Percentiles rank a stretch among this genome's conserved stretches.
These are phyloP conservation scores for Vicia faba DNA, from an alignment of 306 rosid species.

Conservation along the genomic window DNA sequence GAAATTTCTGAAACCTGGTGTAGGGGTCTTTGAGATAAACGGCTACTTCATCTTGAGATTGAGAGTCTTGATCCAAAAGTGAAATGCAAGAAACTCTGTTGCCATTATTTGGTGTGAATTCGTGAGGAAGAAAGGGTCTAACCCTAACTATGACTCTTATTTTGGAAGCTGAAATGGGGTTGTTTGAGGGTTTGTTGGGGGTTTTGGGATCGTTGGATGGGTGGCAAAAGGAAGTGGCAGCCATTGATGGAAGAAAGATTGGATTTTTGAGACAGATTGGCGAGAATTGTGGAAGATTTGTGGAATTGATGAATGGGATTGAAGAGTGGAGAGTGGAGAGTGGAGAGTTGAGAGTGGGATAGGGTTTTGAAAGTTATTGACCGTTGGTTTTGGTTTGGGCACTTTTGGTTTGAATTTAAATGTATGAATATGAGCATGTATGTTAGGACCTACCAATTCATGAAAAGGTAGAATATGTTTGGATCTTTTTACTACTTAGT, in stretches of 20 bases:
- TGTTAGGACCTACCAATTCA: neutral
- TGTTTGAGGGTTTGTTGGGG: constrained; percentile 29
- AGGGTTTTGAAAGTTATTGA: neutral
- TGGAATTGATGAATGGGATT: neutral
- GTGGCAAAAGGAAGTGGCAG: constrained; percentile 19
- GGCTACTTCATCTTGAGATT: constrained; percentile 43
- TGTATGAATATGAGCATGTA: neutral
- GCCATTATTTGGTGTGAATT: constrained; percentile 40
- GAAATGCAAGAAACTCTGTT: constrained; percentile 60
- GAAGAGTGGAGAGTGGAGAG: neutral
- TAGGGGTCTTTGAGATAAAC: constrained; percentile 77
- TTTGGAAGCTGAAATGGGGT: constrained; percentile 50
- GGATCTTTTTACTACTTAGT: too few relatives aligned
- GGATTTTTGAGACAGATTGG: neutral
- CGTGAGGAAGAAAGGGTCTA: constrained; percentile 77
- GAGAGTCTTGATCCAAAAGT: constrained; percentile 45
- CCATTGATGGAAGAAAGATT: constrained; percentile 42
- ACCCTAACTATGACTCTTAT: constrained; percentile 83
- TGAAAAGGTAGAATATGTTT: neutral
- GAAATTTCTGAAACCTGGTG: constrained; percentile 54
- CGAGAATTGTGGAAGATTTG: constrained; percentile 20
- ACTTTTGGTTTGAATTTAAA: constrained; percentile 3
- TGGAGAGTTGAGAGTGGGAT: neutral
- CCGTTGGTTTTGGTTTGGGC: neutral
- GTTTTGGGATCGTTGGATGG: constrained; percentile 36